Percentiles rank a stretch among this genome's conserved stretches.
These are phyloP conservation scores for Diaporthe amygdali DNA, from an alignment of 2,329 filamentous ascomycete species.

Conservation along the genomic window DNA sequence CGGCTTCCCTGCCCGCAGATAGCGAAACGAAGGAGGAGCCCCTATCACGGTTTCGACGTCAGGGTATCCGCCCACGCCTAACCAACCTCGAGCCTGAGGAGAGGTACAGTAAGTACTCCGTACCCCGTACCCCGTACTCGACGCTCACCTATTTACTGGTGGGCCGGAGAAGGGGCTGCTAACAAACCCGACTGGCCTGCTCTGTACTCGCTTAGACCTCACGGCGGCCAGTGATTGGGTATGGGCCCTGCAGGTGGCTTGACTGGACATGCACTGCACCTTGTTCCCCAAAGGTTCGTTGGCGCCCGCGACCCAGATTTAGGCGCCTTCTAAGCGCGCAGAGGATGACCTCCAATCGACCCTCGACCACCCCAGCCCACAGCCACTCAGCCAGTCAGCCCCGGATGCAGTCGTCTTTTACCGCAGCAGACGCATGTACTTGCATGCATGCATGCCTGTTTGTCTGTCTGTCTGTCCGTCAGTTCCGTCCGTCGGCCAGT, in stretches of 20 bases:
- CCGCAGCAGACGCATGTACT: not conserved
- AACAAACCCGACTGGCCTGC: not conserved
- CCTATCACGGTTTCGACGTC: slow-evolving; percentile 14
- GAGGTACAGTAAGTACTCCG: no score
- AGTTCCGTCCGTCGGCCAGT: no score
- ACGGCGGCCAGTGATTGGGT: not conserved
- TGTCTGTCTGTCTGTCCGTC: not conserved
- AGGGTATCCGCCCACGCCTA: not conserved
- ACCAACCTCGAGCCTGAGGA: not conserved
- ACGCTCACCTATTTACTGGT: not conserved
- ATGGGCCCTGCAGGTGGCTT: not conserved
- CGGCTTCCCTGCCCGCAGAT: not conserved
- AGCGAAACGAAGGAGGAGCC: not conserved
- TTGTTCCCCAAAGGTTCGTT: not conserved
- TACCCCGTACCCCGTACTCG: not conserved
- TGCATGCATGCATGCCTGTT: not conserved
- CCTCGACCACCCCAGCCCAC: not conserved
- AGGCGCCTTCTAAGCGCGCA: slow-evolving; percentile 20
- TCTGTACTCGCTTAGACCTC: not conserved
- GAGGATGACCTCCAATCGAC: slow-evolving; percentile 10
- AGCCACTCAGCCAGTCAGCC: slow-evolving; percentile 13
- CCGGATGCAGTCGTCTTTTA: not conserved
- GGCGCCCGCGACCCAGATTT: slow-evolving; percentile 18
- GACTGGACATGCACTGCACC: not conserved
- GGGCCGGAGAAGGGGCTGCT: not conserved